Evolutionary conservation across 768 basidiomycete species (phyloP).

Genomic region (Lyophyllum atratum): DNA sequence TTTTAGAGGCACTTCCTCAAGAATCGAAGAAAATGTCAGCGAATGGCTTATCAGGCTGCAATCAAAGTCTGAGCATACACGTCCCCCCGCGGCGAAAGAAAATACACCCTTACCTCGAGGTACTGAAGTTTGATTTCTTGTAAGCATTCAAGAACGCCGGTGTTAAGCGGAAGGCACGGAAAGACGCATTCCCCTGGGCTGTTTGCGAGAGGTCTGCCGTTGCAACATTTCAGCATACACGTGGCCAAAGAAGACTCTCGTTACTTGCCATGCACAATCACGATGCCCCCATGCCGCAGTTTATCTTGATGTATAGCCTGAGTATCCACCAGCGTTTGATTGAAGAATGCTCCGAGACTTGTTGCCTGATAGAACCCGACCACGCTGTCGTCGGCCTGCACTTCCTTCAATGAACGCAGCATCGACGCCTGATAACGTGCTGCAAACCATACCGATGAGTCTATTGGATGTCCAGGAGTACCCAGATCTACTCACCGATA

Average conservation of each 20-base stretch:
- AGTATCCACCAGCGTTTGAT: slow-evolving; percentile 76
- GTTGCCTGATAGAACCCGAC: slow-evolving; percentile 95
- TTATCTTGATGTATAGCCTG: slow-evolving; percentile 86
- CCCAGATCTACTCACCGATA: slow-evolving; percentile 51
- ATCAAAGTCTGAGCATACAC: slow-evolving; percentile 14
- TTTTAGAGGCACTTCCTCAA: slow-evolving; percentile 86
- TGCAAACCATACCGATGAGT: slow-evolving; percentile 28
- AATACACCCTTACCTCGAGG: slow-evolving; percentile 63
- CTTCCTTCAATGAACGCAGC: slow-evolving; percentile 87
- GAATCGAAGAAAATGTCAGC: slow-evolving; percentile 82
- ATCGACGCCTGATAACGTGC: slow-evolving; percentile 83
- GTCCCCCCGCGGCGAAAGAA: slow-evolving; percentile 1
- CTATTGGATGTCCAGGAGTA: neutral
- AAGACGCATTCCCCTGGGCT: slow-evolving; percentile 80
- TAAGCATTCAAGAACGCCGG: slow-evolving; percentile 79
- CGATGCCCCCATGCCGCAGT: slow-evolving; percentile 82
- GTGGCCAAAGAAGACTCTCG: neutral
- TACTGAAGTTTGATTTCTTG: slow-evolving; percentile 83
- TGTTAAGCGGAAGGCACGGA: slow-evolving; percentile 88
- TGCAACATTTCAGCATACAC: neutral
- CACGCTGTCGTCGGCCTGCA: slow-evolving; percentile 87
- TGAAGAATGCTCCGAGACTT: slow-evolving; percentile 82
- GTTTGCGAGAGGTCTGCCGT: slow-evolving; percentile 72
- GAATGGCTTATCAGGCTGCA: slow-evolving; percentile 75
- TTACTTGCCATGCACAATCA: slow-evolving; percentile 76